These are phyloP conservation scores for Vigna nakashimae DNA, from an alignment of 306 rosid species.

Conservation along the genomic window DNA sequence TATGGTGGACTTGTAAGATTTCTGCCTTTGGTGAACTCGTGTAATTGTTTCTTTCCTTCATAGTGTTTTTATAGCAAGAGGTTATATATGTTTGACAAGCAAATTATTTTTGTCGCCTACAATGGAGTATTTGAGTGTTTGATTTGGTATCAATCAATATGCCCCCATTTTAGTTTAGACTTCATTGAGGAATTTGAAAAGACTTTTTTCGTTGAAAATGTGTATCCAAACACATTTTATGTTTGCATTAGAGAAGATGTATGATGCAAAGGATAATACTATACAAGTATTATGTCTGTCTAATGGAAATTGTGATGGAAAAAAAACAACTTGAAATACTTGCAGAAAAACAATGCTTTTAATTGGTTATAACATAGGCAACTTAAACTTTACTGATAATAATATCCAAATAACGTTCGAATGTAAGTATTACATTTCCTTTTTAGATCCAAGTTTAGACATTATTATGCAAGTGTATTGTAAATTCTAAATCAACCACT, in stretches of 20 bases:
- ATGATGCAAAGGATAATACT: not conserved
- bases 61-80: not conserved
- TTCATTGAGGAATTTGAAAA: too few relatives aligned
- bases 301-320: not conserved
- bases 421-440: constrained; percentile 4
- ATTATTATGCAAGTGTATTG: not conserved
- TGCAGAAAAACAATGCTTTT: not conserved
- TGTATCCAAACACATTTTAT: too few relatives aligned
- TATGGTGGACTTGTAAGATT: not conserved
- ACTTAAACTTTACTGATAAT: not conserved
- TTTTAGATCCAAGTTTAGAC: not conserved
- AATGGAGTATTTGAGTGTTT: not conserved
- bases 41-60: not conserved
- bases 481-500: not conserved
- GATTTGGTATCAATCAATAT: too few relatives aligned
- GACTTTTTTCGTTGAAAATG: too few relatives aligned
- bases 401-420: not conserved
- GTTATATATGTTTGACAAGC: not conserved
- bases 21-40: not conserved
- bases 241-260: constrained; percentile 2
- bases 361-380: not conserved
- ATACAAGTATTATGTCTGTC: constrained; percentile 1
- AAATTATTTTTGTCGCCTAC: not conserved
- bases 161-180: too few relatives aligned
- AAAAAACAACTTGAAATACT: not conserved